Conservation (phyloP, 139 green algal genomes). For the Chlorella sp. region DNA sequence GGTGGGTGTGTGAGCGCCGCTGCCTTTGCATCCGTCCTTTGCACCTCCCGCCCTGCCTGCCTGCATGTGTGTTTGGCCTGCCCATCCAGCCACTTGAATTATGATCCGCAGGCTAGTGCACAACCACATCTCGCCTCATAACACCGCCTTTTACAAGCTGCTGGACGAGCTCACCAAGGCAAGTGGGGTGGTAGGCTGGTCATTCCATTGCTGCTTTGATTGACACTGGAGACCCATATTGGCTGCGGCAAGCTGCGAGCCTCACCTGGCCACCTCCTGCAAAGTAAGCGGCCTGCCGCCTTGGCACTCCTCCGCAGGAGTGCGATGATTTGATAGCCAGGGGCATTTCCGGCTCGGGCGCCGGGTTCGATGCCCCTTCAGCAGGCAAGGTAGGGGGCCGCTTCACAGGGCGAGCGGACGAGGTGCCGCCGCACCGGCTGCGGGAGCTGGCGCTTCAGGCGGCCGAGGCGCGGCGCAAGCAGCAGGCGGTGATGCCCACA, state of each 20-base stretch:
- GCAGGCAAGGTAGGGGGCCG: constrained; percentile 41
- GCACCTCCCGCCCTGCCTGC: too few relatives aligned
- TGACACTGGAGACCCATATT: too few relatives aligned
- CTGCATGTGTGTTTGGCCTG: too few relatives aligned
- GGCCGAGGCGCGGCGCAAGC: constrained; percentile 23
- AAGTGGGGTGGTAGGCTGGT: neutral
- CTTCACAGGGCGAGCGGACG: constrained; percentile 17
- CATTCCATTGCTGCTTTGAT: neutral
- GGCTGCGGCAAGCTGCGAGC: too few relatives aligned
- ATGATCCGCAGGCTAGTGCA: too few relatives aligned
- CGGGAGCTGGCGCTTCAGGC: constrained; percentile 31
- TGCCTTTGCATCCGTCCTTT: too few relatives aligned
- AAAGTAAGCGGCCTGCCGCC: neutral
- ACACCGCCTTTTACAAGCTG: constrained; percentile 87
- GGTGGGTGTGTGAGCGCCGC: too few relatives aligned
- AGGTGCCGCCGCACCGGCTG: constrained; percentile 13
- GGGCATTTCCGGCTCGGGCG: constrained; percentile 71
- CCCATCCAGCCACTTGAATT: too few relatives aligned
- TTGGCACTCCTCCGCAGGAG: constrained; percentile 50
- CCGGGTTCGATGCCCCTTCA: constrained; percentile 43
- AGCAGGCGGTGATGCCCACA: constrained; percentile 3
- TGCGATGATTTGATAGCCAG: constrained; percentile 87
- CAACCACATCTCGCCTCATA: constrained; percentile 37
- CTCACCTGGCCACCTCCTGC: too few relatives aligned
- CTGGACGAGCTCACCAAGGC: constrained; percentile 75